A percentile compares a stretch with the other conserved stretches of the same genome.
phyloP scores from a whole-genome alignment of 2,329 filamentous ascomycete genomes.

The Cercospora sp. region DNA sequence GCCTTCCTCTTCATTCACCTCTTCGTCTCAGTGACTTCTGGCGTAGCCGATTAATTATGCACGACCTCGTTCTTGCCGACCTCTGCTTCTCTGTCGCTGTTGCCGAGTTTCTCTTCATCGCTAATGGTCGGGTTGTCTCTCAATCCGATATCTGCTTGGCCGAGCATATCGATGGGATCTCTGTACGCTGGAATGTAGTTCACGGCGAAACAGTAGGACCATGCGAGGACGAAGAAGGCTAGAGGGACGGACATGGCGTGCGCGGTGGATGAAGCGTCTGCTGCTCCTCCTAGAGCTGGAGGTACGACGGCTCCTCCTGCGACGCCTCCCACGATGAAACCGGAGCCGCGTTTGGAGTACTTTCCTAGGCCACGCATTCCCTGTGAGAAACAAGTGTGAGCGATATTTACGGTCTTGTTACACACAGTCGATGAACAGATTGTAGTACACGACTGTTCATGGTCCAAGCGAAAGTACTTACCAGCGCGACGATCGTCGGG shows the following conservation, averaged over 20 bases:
- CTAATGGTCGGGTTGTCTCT: neutral
- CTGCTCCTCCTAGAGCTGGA: constrained; percentile 67
- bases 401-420: neutral
- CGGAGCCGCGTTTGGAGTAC: constrained; percentile 74
- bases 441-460: no score
- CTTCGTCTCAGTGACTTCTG: neutral
- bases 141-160: constrained; percentile 6
- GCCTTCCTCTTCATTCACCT: neutral
- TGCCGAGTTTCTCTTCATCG: neutral
- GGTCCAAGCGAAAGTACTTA: constrained; percentile 41
- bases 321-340: constrained; percentile 71
- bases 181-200: constrained; percentile 69
- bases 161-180: constrained; percentile 53
- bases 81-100: neutral
- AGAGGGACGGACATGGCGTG: constrained; percentile 40
- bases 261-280: constrained; percentile 54
- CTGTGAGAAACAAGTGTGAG: neutral
- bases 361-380: constrained; percentile 65
- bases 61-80: neutral
- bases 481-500: constrained; percentile 77
- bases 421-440: neutral
- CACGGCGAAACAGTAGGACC: constrained; percentile 49
- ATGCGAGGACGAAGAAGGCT: constrained; percentile 51
- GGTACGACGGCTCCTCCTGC: constrained; percentile 71
- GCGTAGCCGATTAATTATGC: neutral